Percentiles rank a stretch among this genome's conserved stretches.
Conservation (phyloP, 805 yeast genomes). For the Tetrapisispora fleetii region DNA sequence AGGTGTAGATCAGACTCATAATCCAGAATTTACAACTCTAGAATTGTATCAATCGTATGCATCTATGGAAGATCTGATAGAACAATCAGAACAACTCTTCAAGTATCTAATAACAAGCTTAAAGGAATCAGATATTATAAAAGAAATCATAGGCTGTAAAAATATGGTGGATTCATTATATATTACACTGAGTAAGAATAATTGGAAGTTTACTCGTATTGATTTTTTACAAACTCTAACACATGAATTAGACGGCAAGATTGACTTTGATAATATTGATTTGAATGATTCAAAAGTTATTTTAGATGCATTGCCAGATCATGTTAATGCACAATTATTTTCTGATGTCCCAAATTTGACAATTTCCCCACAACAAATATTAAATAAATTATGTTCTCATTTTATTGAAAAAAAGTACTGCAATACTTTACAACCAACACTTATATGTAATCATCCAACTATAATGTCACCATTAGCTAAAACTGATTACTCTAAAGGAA, state of each 20-base stretch:
- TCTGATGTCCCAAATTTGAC: background rate
- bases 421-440: slow-evolving; percentile 41
- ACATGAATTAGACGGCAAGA: slow-evolving; percentile 12
- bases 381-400: slow-evolving; percentile 52
- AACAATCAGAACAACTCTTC: slow-evolving; percentile 51
- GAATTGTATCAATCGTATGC: slow-evolving; percentile 78
- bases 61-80: slow-evolving; percentile 55
- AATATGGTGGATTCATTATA: background rate
- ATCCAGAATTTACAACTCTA: slow-evolving; percentile 86
- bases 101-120: slow-evolving; percentile 26
- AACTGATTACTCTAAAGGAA: slow-evolving; percentile 33
- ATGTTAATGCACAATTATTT: slow-evolving; percentile 2
- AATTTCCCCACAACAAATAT: slow-evolving; percentile 44
- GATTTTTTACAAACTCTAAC: slow-evolving; percentile 26
- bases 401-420: slow-evolving; percentile 59
- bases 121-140: slow-evolving; percentile 6
- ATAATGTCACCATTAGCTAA: slow-evolving; percentile 83
- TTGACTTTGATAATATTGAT: slow-evolving; percentile 23
- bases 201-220: slow-evolving; percentile 23
- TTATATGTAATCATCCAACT: slow-evolving; percentile 77
- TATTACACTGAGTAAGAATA: slow-evolving; percentile 7
- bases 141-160: background rate
- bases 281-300: slow-evolving; percentile 21
- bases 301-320: slow-evolving; percentile 8
- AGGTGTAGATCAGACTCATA: slow-evolving; percentile 86